Evolutionary conservation across 176 grass and related monocot species (phyloP), one percentile per base, ranked within the genome.

Genomic region (Typha latifolia): DNA sequence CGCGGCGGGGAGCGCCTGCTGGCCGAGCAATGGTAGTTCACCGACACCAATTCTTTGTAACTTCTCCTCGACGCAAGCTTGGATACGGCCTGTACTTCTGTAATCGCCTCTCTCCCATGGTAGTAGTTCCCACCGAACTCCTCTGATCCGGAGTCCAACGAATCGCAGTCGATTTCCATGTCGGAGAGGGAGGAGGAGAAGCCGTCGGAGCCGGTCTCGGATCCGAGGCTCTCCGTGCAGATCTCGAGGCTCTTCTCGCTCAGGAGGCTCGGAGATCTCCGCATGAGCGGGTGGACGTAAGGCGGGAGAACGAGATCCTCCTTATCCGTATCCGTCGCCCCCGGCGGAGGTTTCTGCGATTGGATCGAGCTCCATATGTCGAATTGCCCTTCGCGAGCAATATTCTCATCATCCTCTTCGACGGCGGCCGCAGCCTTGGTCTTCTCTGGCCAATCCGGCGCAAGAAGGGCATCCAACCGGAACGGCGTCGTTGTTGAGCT

Each of bases 161-260:
- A 19, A 12, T 16, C 14, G 49, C 10, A 52, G 51, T 15, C 51
- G 16, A 9, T 56, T 15, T 56, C 37, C 8, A 43, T 56, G 51
- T 56, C 51, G 13, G 51, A 56, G 51, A 56, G 51, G 14, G 18
- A 19, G 51, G 51, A 56, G 16, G 51, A 56, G 51, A n/a, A 56
- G 51, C 51, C 51, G 14, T 56, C 85, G 3, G 94, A 86, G 51
- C 94, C 94, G 7, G 78, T 89, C 76, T 97, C 94, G 49, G 86
- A 93, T 63, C 94, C 89, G 53, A 97, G 94, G 79, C 83, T 90
- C 83, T 97, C 94, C 13, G 94, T 97, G 89, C 94, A 97, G 66
- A 92, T 62, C 80, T 87, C 78, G 16, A 97, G 94, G 94, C 89
- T 97, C 71, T 82, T 90, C 81, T 82, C 73, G 85, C 76, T 92